A percentile compares a stretch with the other conserved stretches of the same genome.
Conservation (phyloP, 352 stramenopile species). For the Phytophthora foliorum region DNA sequence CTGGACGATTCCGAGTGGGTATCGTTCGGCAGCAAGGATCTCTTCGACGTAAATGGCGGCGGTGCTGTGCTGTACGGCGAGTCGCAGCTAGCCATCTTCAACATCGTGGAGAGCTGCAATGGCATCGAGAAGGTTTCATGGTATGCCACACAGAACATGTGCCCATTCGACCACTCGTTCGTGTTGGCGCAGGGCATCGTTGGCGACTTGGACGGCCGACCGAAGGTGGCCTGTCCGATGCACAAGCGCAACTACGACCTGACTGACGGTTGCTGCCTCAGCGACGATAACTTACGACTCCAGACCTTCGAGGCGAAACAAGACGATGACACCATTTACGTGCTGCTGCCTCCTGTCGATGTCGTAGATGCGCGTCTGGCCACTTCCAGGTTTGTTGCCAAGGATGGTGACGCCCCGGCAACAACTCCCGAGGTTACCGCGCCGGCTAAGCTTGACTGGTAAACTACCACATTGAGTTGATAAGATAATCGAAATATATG, state of each 20-base stretch:
- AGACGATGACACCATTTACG: constrained; percentile 72
- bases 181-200: constrained; percentile 94
- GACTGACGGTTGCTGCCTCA: constrained; percentile 75
- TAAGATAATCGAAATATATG: neutral
- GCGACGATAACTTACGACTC: constrained; percentile 73
- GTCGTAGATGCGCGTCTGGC: constrained; percentile 90
- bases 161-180: constrained; percentile 93
- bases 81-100: constrained; percentile 93
- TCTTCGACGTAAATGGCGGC: constrained; percentile 87
- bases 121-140: constrained; percentile 79
- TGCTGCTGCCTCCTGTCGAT: constrained; percentile 78
- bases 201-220: constrained; percentile 72
- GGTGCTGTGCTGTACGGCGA: constrained; percentile 92
- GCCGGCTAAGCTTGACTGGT: constrained; percentile 32
- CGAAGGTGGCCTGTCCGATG: constrained; percentile 93
- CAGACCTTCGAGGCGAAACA: constrained; percentile 90
- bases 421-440: neutral
- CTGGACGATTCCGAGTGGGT: constrained; percentile 70
- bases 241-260: constrained; percentile 95
- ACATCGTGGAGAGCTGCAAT: constrained; percentile 73
- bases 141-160: constrained; percentile 96
- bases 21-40: constrained; percentile 66
- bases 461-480: neutral
- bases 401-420: constrained; percentile 5
- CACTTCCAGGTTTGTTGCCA: constrained; percentile 64